phyloP scores from a whole-genome alignment of 108 stramenopile species.

The Skeletonema grethae region DNA sequence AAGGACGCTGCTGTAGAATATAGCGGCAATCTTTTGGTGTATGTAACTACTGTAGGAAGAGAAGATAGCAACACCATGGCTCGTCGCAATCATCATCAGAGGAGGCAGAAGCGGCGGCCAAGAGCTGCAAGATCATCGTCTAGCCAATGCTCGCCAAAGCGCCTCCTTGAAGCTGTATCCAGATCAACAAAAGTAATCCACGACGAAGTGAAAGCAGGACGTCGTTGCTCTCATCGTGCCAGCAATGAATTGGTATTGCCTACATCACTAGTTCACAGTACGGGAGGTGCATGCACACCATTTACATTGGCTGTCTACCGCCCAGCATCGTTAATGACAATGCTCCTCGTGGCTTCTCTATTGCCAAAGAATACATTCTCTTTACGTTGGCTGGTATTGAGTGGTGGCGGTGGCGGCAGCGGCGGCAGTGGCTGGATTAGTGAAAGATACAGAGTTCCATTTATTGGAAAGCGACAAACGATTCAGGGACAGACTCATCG shows the following conservation, averaged over 20 bases:
- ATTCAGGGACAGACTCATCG: neutral
- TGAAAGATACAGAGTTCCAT: neutral
- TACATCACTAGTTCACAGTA: neutral
- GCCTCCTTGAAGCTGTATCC: neutral
- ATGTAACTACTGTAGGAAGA: neutral
- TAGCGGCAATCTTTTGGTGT: too few relatives aligned
- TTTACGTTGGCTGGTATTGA: slow-evolving; percentile 39
- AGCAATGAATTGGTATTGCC: neutral
- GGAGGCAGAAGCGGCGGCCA: neutral
- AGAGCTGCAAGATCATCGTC: neutral
- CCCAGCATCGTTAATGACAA: slow-evolving; percentile 22
- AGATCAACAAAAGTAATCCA: neutral
- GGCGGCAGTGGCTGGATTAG: neutral
- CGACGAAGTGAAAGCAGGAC: neutral
- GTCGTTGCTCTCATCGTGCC: neutral
- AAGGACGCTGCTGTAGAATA: too few relatives aligned
- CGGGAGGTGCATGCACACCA: neutral
- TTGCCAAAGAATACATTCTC: slow-evolving; percentile 42
- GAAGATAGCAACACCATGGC: neutral
- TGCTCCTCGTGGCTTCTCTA: slow-evolving; percentile 27
- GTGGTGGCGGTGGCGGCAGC: slow-evolving; percentile 6
- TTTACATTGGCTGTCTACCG: slow-evolving; percentile 17
- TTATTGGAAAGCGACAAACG: neutral
- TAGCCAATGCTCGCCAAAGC: neutral
- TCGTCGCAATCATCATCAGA: neutral